Conservation (phyloP, 2,329 filamentous ascomycete genomes). For the Ramichloridium luteum region DNA sequence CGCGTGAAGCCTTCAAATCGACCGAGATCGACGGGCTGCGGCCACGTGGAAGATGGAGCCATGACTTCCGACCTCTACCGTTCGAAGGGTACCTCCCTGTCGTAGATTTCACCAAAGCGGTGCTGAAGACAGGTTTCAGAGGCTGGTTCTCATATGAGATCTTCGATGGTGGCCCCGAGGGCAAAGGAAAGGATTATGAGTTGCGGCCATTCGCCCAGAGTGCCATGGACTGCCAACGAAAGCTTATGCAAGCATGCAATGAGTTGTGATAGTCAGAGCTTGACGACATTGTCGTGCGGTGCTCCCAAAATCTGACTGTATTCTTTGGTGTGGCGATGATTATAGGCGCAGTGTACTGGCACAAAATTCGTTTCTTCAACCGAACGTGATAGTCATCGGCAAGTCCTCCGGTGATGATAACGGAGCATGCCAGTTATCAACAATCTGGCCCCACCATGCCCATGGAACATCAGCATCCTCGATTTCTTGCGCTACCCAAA, state of each 20-base stretch:
- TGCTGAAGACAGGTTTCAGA: slow-evolving; percentile 54
- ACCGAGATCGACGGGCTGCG: slow-evolving; percentile 41
- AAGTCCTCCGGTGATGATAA: too few relatives aligned
- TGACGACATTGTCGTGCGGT: too few relatives aligned
- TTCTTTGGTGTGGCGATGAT: too few relatives aligned
- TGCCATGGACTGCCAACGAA: slow-evolving; percentile 23
- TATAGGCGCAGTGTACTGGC: too few relatives aligned
- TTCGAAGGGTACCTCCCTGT: slow-evolving; percentile 62
- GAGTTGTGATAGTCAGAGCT: too few relatives aligned
- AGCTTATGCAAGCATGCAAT: slow-evolving; percentile 27
- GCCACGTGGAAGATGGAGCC: slow-evolving; percentile 57
- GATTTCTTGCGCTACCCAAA: too few relatives aligned
- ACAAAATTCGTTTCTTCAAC: too few relatives aligned
- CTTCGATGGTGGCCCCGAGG: slow-evolving; percentile 49
- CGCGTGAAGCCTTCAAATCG: slow-evolving; percentile 42
- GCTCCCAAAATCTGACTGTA: too few relatives aligned
- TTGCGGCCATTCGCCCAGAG: slow-evolving; percentile 27
- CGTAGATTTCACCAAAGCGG: slow-evolving; percentile 50
- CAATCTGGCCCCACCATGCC: too few relatives aligned
- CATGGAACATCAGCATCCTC: too few relatives aligned
- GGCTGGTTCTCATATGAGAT: slow-evolving; percentile 59
- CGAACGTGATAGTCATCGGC: too few relatives aligned
- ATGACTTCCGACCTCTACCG: slow-evolving; percentile 56
- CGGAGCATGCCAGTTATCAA: too few relatives aligned
- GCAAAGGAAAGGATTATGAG: slow-evolving; percentile 41